Percentiles rank a stretch among this genome's conserved stretches.
Conservation (phyloP, 305 asterid genomes). For the Fraxinus velutina region DNA sequence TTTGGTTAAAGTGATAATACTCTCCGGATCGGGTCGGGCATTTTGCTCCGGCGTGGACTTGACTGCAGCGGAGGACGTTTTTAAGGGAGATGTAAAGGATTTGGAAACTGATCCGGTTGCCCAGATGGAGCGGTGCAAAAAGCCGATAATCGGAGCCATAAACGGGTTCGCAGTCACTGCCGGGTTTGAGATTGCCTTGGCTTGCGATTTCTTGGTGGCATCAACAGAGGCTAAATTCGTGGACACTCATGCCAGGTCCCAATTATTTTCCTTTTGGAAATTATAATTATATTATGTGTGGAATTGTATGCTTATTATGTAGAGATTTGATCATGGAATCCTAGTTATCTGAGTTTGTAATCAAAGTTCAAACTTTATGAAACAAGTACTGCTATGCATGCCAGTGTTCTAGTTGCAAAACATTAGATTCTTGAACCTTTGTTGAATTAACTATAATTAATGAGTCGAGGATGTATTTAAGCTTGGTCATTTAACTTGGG, state of each 20-base stretch:
- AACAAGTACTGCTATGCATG: not conserved
- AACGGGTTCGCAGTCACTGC: constrained; percentile 91
- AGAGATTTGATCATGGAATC: not conserved
- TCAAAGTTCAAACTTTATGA: not conserved
- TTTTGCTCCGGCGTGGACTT: constrained; percentile 94
- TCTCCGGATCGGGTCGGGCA: constrained; percentile 74
- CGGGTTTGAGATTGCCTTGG: constrained; percentile 85
- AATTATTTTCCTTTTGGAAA: not conserved
- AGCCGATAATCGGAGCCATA: constrained; percentile 85
- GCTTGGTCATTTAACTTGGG: not conserved
- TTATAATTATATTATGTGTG: not conserved
- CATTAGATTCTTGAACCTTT: not conserved
- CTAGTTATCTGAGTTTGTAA: not conserved
- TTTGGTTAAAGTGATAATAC: constrained; percentile 60
- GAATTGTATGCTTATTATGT: not conserved
- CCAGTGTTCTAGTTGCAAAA: not conserved
- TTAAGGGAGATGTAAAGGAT: constrained; percentile 80
- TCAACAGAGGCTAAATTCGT: constrained; percentile 80
- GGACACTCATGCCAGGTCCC: constrained; percentile 88
- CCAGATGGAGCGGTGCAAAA: constrained; percentile 79
- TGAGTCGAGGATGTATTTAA: not conserved
- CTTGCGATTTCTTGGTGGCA: constrained; percentile 84
- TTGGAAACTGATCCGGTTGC: constrained; percentile 64
- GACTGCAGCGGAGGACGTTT: constrained; percentile 85
- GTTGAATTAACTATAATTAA: not conserved